Percentiles rank a stretch among this genome's conserved stretches.
Conservation (phyloP, 2,329 filamentous ascomycete species). For the Phyllosticta paracitricarpa region DNA sequence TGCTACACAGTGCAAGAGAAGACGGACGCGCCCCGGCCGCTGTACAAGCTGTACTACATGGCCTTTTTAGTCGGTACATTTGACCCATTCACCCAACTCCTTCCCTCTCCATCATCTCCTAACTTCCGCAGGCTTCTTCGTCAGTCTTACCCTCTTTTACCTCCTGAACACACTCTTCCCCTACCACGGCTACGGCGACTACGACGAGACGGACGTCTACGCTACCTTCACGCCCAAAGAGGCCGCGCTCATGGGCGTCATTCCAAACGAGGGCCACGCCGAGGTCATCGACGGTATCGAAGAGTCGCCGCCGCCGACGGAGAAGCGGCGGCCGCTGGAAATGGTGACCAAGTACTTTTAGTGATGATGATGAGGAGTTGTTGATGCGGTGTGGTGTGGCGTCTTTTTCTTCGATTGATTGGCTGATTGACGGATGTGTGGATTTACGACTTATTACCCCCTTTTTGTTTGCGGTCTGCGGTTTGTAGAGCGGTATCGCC, state of each 20-base stretch:
- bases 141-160: constrained; percentile 25
- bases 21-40: constrained; percentile 25
- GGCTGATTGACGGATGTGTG: too few relatives aligned
- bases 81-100: not conserved
- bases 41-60: constrained; percentile 39
- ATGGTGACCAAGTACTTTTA: not conserved
- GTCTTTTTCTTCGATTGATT: not conserved
- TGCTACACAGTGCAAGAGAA: constrained; percentile 24
- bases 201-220: constrained; percentile 36
- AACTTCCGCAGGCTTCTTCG: constrained; percentile 28
- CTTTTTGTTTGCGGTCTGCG: too few relatives aligned
- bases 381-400: not conserved
- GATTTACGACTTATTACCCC: too few relatives aligned
- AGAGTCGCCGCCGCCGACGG: not conserved
- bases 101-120: constrained; percentile 10
- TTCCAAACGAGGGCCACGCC: constrained; percentile 11
- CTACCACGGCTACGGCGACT: constrained; percentile 30
- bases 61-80: constrained; percentile 36
- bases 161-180: constrained; percentile 32
- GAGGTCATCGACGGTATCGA: constrained; percentile 12
- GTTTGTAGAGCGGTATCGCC: too few relatives aligned
- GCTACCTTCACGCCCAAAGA: constrained; percentile 37
- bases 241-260: constrained; percentile 31
- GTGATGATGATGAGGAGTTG: not conserved
- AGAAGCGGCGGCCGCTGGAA: not conserved